phyloP scores from a whole-genome alignment of 1,139 yeast species.

The Sugiyamaella xylanicola region DNA sequence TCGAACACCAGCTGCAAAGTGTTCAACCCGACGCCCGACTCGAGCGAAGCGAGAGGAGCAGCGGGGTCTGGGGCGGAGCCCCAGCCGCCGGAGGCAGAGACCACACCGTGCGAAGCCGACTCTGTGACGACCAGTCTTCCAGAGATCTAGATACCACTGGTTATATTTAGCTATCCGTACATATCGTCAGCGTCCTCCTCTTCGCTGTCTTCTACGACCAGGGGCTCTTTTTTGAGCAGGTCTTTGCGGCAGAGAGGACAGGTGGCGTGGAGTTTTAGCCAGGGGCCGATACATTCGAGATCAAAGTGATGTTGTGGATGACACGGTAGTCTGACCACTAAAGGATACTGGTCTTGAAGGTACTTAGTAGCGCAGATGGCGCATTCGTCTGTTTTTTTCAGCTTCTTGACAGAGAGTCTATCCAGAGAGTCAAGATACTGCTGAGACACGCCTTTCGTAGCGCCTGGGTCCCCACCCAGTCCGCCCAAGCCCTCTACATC shows the following conservation, averaged over 20 bases:
- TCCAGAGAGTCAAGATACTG: constrained; percentile 75
- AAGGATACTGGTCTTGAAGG: constrained; percentile 72
- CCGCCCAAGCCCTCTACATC: constrained; percentile 24
- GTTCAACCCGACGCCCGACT: too few species aligned
- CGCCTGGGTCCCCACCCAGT: not conserved
- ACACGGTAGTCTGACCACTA: constrained; percentile 82
- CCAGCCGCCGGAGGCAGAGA: constrained; percentile 2
- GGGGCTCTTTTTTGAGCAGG: constrained; percentile 53
- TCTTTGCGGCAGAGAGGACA: constrained; percentile 89
- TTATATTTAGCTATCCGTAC: constrained; percentile 61
- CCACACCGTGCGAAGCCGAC: too few species aligned
- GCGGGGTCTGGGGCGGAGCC: constrained; percentile 1
- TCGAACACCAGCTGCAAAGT: too few species aligned
- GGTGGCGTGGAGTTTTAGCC: constrained; percentile 78
- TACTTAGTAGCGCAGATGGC: constrained; percentile 82
- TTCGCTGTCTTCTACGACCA: constrained; percentile 57
- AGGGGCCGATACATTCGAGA: constrained; percentile 86
- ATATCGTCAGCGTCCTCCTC: constrained; percentile 78
- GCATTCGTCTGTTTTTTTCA: constrained; percentile 60
- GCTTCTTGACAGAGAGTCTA: constrained; percentile 56
- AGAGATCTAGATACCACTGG: too few species aligned
- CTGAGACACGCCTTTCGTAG: constrained; percentile 62
- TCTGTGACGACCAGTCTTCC: too few species aligned
- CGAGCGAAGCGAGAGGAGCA: constrained; percentile 1
- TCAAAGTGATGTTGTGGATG: constrained; percentile 72